A percentile compares a stretch with the other conserved stretches of the same genome.
These are phyloP conservation scores for Chloranthus sessilifolius DNA, from an alignment of 164 flowering plant species.

Conservation along the genomic window DNA sequence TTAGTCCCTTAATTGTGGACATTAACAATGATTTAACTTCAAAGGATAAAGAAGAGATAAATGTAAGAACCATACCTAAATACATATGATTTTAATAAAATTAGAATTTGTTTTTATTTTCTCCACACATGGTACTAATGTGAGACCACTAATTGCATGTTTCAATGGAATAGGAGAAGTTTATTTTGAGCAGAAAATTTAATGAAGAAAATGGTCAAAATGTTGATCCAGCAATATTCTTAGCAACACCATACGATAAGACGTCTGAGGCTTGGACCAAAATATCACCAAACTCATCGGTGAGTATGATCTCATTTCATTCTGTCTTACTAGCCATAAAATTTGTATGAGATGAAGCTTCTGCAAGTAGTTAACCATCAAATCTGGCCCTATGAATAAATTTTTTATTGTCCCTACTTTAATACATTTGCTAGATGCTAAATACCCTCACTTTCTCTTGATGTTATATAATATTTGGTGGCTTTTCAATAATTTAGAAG, in stretches of 20 bases:
- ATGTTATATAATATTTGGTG: too few species aligned
- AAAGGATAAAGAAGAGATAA: constrained; percentile 60
- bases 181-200: constrained; percentile 48
- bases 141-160: constrained; percentile 6
- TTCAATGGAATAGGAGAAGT: constrained; percentile 50
- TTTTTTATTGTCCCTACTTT: too few species aligned
- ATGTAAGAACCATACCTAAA: constrained; percentile 42
- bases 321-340: background rate
- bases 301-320: constrained; percentile 28
- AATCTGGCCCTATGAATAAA: background rate
- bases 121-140: background rate
- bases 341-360: background rate
- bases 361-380: background rate
- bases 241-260: constrained; percentile 87
- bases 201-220: constrained; percentile 32
- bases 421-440: too few species aligned
- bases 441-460: too few species aligned
- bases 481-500: background rate
- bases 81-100: too few species aligned
- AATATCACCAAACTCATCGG: constrained; percentile 55
- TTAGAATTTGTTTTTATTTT: background rate
- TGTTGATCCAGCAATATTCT: constrained; percentile 59
- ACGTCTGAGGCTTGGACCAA: constrained; percentile 90
- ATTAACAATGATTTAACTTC: constrained; percentile 62
- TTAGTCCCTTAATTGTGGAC: constrained; percentile 76